A percentile compares a stretch with the other conserved stretches of the same genome.
Conservation (phyloP, 306 rosid species). For the Vigna radiata region DNA sequence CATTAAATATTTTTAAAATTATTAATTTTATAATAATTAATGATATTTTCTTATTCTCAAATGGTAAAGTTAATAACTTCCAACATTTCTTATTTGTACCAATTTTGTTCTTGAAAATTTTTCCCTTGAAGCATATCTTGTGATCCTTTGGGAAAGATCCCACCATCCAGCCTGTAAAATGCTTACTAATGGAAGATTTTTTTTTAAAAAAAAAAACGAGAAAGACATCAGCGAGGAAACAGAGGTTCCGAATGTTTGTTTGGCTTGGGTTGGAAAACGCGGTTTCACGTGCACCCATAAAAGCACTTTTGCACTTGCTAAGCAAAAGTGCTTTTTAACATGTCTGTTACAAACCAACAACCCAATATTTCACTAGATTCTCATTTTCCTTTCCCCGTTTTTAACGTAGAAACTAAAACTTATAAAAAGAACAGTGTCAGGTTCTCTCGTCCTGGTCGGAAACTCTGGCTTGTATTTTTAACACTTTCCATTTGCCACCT, state of each 20-base stretch:
- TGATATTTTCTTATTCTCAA: not conserved
- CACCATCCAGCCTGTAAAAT: conserved; percentile 46
- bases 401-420: not conserved
- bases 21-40: not conserved
- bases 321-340: conserved; percentile 15
- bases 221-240: conserved; percentile 21
- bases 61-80: too few relatives aligned
- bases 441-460: conserved; percentile 24
- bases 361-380: conserved; percentile 21
- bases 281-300: conserved; percentile 31
- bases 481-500: not conserved
- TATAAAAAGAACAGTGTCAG: conserved; percentile 18
- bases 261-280: conserved; percentile 9
- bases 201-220: not conserved
- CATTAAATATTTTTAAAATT: not conserved
- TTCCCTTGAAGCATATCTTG: not conserved
- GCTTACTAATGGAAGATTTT: not conserved
- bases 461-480: not conserved
- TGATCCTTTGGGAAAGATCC: conserved; percentile 26
- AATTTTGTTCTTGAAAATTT: not conserved
- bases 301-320: conserved; percentile 27
- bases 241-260: conserved; percentile 41
- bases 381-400: not conserved
- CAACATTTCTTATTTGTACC: not conserved
- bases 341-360: conserved; percentile 34